phyloP scores from a whole-genome alignment of 2,329 filamentous ascomycete species.

The Xylaria multiplex region DNA sequence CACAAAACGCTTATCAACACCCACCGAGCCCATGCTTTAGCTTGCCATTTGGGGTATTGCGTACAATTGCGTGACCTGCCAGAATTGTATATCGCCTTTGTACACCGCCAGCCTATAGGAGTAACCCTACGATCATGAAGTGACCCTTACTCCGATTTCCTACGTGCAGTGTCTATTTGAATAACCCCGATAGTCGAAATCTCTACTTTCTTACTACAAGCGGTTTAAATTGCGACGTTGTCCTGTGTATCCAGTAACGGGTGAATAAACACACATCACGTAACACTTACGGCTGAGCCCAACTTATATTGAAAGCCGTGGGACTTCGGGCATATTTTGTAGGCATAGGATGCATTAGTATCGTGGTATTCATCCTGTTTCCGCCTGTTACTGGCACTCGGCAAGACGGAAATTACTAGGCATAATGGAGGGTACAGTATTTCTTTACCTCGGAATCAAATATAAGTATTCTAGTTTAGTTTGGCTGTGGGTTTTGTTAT shows the following conservation, averaged over 20 bases:
- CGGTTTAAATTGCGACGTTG: too few species aligned
- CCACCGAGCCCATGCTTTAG: neutral
- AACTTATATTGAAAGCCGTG: neutral
- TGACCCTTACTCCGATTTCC: neutral
- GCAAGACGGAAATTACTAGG: constrained; percentile 4
- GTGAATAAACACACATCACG: too few species aligned
- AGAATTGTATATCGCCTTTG: constrained; percentile 9
- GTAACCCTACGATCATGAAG: neutral
- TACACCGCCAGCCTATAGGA: constrained; percentile 17
- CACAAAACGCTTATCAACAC: neutral
- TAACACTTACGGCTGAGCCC: too few species aligned
- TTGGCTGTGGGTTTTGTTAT: neutral
- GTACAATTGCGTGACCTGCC: constrained; percentile 30
- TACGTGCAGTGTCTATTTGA: too few species aligned
- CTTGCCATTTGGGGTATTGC: constrained; percentile 23
- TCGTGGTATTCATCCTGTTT: neutral
- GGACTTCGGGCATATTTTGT: neutral
- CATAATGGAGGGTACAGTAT: neutral
- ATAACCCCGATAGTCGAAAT: neutral
- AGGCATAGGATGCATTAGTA: neutral
- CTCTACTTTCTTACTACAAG: too few species aligned
- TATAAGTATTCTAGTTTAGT: neutral
- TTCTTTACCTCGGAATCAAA: neutral
- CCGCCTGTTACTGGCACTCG: neutral
- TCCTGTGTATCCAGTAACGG: too few species aligned